Conservation (phyloP, 2,329 filamentous ascomycete genomes). For the Neonectria magnoliae region DNA sequence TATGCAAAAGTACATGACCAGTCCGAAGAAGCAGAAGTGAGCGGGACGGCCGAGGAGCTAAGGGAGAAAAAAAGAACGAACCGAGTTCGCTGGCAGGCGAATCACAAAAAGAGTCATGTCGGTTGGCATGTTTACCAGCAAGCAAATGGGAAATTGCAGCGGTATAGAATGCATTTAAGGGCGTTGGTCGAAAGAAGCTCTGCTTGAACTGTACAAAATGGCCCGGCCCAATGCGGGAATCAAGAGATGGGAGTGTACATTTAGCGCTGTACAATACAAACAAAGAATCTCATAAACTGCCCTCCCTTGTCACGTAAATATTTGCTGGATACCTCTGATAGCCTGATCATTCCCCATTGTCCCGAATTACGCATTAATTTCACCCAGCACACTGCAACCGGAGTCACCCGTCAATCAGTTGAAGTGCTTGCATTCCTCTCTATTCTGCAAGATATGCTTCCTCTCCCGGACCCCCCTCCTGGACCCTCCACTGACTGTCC, state of each 20-base stretch:
- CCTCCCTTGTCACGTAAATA: neutral
- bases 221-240: conserved; percentile 12
- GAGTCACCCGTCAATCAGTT: conserved; percentile 21
- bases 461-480: conserved; percentile 1
- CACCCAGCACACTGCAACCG: neutral
- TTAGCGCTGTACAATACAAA: conserved; percentile 41
- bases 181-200: conserved; percentile 37
- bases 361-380: neutral
- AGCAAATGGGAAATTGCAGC: neutral
- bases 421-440: conserved; percentile 42
- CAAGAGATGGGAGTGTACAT: conserved; percentile 34
- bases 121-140: neutral
- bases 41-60: neutral
- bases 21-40: conserved; percentile 49
- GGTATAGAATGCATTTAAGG: conserved; percentile 29
- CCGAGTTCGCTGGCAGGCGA: neutral
- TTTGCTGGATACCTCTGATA: neutral
- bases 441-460: conserved; percentile 33
- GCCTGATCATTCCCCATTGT: no score
- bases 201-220: conserved; percentile 39
- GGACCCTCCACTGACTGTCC: conserved; percentile 5
- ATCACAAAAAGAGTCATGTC: neutral
- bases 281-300: conserved; percentile 1
- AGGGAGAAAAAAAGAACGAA: neutral
- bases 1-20: conserved; percentile 77